phyloP scores from a whole-genome alignment of 140 eudicot genomes.

The Cichorium intybus region DNA sequence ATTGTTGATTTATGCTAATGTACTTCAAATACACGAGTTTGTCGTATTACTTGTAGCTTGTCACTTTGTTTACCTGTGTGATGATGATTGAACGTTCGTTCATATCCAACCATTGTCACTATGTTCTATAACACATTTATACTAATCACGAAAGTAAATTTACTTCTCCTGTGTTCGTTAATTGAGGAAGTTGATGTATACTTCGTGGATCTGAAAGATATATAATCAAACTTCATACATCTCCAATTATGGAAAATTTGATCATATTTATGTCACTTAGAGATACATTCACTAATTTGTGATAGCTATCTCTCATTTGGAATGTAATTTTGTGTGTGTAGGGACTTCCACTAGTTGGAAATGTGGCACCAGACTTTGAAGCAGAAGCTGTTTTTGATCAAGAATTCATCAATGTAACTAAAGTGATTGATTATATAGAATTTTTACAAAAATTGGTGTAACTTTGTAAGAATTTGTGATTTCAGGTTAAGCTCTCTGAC shows the following conservation, averaged over 20 bases:
- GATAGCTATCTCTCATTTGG: background rate
- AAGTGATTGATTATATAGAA: background rate
- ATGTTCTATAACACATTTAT: background rate
- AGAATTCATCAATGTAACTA: slow-evolving; percentile 79
- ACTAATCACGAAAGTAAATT: background rate
- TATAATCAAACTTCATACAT: background rate
- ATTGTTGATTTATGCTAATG: background rate
- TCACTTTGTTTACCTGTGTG: background rate
- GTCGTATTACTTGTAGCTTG: no score
- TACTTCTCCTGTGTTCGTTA: background rate
- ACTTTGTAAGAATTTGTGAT: slow-evolving; percentile 2
- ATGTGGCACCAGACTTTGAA: slow-evolving; percentile 87
- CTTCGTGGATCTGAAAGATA: background rate
- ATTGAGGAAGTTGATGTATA: background rate
- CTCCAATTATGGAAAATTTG: no score
- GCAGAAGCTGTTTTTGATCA: slow-evolving; percentile 99
- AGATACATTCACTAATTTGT: background rate
- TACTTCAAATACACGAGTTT: background rate
- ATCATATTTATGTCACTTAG: background rate
- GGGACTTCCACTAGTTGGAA: slow-evolving; percentile 85
- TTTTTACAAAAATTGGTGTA: background rate
- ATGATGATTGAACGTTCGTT: background rate
- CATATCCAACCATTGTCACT: background rate
- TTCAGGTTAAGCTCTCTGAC: slow-evolving; percentile 94
- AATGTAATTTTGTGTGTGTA: slow-evolving; percentile 10